Base-by-base conservation (phyloP, 2,329 filamentous ascomycete species). In the Nectriaceae sp. region DNA sequence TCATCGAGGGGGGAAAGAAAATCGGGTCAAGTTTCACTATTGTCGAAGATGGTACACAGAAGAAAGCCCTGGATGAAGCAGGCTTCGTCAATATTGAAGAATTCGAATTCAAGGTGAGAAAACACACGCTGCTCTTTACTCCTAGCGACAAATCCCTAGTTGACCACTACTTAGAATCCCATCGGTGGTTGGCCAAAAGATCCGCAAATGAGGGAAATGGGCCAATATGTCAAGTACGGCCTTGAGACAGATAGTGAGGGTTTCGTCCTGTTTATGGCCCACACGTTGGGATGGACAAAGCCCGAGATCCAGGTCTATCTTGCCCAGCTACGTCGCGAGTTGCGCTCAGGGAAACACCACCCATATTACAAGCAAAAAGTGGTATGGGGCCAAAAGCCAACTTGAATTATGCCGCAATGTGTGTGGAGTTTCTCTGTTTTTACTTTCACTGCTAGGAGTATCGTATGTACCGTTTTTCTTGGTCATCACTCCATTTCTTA, bases 351-450 rank as follows among this genome's bases (percentile, higher is more conserved):
- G 0, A 63, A 65, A 35, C 40, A 63, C 15, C 65, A 67, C 22
- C 54, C 59, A 0, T 69, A 65, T 19, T 67, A 65, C 41, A 48
- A 47, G 5, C 56, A 67, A 16, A 63, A 64, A 41, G 61, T 60
- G 1, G 62, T 68, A 4, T 67, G 57, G 55, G 59, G 59, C 2
- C 59, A 58, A 3, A 84, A 78, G n/a, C n/a, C n/a, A n/a, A n/a
- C n/a, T n/a, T n/a, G n/a, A n/a, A n/a, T n/a, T n/a, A n/a, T n/a
- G n/a, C n/a, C n/a, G n/a, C n/a, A n/a, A n/a, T n/a, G n/a, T n/a
- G n/a, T n/a, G n/a, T n/a, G n/a, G n/a, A n/a, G n/a, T n/a, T n/a
- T n/a, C n/a, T n/a, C n/a, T n/a, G n/a, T n/a, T n/a, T n/a, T n/a
- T n/a, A n/a, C n/a, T n/a, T n/a, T n/a, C n/a, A n/a, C n/a, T n/a